A percentile compares a stretch with the other conserved stretches of the same genome.
These are phyloP conservation scores for Lichtheimia hyalospora DNA, from an alignment of 371 early-diverging fungal genomes.

Conservation along the genomic window DNA sequence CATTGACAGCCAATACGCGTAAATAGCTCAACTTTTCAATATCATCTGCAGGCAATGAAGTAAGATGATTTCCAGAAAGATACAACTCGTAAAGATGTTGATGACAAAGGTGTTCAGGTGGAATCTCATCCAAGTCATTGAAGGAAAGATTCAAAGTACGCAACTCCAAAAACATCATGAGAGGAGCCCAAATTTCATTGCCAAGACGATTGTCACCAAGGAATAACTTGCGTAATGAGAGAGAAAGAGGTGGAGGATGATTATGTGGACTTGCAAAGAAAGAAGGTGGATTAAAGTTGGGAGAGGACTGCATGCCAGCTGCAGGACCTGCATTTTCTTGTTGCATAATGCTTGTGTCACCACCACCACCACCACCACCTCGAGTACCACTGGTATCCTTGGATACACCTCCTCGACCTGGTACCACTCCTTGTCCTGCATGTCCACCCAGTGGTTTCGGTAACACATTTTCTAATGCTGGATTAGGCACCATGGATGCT, in stretches of 20 bases:
- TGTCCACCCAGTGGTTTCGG: conserved; percentile 21
- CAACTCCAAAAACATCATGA: conserved; percentile 73
- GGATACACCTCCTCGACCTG: not conserved
- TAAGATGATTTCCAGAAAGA: conserved; percentile 83
- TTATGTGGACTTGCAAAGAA: conserved; percentile 56
- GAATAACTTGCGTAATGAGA: conserved; percentile 61
- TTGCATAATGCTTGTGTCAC: no score
- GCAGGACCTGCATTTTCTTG: not conserved
- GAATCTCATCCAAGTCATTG: conserved; percentile 84
- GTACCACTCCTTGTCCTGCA: conserved; percentile 32
- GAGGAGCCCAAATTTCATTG: conserved; percentile 75
- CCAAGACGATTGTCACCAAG: conserved; percentile 84
- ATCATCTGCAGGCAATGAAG: conserved; percentile 85
- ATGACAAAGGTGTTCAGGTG: conserved; percentile 53
- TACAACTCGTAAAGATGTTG: conserved; percentile 73
- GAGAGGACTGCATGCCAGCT: conserved; percentile 24
- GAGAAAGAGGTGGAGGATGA: conserved; percentile 64
- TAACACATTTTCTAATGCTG: conserved; percentile 13
- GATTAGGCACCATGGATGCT: conserved; percentile 16
- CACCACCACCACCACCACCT: not conserved
- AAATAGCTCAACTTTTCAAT: conserved; percentile 72
- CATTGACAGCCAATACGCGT: conserved; percentile 80
- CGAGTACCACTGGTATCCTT: not conserved
- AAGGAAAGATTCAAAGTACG: conserved; percentile 80
- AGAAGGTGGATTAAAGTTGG: conserved; percentile 52